Evolutionary conservation across 106 monocot genomes (phyloP).

Genomic region (Vanilla planifolia): DNA sequence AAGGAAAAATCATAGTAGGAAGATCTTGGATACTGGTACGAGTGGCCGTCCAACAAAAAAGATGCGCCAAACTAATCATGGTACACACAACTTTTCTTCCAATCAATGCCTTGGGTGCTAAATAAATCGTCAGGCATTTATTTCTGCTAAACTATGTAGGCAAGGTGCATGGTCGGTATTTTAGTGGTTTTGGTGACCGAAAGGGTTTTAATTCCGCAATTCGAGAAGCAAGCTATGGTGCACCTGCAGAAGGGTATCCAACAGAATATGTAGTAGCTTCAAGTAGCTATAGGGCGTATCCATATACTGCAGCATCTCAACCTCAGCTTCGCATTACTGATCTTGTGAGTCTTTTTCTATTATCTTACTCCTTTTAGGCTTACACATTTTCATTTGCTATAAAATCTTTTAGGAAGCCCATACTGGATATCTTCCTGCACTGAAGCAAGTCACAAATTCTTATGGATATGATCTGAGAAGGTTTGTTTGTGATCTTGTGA

Average conservation of each 20-base stretch:
- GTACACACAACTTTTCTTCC: not conserved
- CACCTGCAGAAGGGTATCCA: conserved; percentile 9
- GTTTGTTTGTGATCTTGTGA: conserved; percentile 3
- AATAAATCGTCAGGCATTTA: not conserved
- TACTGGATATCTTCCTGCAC: conserved; percentile 42
- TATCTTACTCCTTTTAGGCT: not conserved
- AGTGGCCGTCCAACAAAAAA: conserved; percentile 25
- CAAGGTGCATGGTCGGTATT: conserved; percentile 4
- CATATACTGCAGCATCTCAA: conserved; percentile 23
- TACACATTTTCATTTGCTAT: not conserved
- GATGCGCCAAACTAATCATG: conserved; percentile 16
- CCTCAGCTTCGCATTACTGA: conserved; percentile 19
- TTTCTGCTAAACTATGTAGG: conserved; percentile 10
- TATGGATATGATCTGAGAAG: conserved; percentile 24
- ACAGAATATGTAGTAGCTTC: conserved; percentile 11
- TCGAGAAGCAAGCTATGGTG: not conserved
- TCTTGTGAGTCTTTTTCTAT: conserved; percentile 23
- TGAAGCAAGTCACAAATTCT: conserved; percentile 10
- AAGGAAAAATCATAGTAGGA: conserved; percentile 18
- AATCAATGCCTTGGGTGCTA: not conserved
- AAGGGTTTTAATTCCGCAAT: conserved; percentile 14
- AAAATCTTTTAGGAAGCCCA: conserved; percentile 31
- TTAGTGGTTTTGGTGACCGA: conserved; percentile 2
- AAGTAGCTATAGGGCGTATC: conserved; percentile 4
- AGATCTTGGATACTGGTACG: conserved; percentile 7